These are phyloP conservation scores for Berberis thunbergii DNA, from an alignment of 164 flowering plant genomes.

Conservation along the genomic window DNA sequence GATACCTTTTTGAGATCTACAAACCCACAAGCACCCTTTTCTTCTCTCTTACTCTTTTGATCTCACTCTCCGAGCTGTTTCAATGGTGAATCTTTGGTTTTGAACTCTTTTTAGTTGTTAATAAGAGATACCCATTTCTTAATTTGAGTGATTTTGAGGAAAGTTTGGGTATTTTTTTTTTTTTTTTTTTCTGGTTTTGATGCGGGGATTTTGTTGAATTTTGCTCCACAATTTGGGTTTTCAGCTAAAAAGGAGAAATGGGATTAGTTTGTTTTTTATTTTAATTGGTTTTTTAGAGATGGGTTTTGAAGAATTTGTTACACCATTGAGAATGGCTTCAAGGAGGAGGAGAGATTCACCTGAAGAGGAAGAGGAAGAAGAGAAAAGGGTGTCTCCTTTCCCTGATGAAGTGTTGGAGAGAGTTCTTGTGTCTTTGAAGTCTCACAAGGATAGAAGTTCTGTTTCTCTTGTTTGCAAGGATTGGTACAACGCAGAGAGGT, in stretches of 20 bases:
- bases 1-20: too few species aligned
- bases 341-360: slow-evolving; percentile 11
- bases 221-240: too few species aligned
- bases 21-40: background rate
- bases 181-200: background rate
- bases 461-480: slow-evolving; percentile 55
- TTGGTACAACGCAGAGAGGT: slow-evolving; percentile 60
- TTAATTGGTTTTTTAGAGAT: too few species aligned
- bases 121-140: background rate
- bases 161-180: background rate
- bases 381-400: slow-evolving; percentile 17
- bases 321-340: slow-evolving; percentile 4
- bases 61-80: background rate
- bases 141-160: background rate
- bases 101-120: background rate
- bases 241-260: too few species aligned
- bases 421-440: slow-evolving; percentile 34
- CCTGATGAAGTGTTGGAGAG: slow-evolving; percentile 63
- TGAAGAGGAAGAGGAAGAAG: slow-evolving; percentile 5
- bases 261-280: too few species aligned
- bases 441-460: slow-evolving; percentile 52
- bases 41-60: background rate
- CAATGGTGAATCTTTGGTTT: background rate
- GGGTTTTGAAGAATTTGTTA: slow-evolving; percentile 1
- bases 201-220: too few species aligned